These are phyloP conservation scores for Pestalotiopsis sp. DNA, from an alignment of 2,329 filamentous ascomycete genomes.

Conservation along the genomic window DNA sequence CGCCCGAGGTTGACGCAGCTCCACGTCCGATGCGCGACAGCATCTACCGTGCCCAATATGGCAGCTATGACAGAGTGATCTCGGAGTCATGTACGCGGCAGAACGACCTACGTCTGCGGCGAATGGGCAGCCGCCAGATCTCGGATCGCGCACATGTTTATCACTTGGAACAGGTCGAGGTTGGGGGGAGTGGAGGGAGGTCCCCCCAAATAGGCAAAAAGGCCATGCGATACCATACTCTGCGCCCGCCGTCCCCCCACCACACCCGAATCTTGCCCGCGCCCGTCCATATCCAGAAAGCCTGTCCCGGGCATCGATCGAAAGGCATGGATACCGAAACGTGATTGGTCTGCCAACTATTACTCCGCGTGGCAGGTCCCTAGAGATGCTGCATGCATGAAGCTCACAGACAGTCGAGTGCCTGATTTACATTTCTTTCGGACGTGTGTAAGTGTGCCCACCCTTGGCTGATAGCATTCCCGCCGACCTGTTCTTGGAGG, in stretches of 20 bases:
- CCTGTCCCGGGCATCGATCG: not conserved
- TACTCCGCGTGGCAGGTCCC: constrained; percentile 5
- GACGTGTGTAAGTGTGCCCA: not conserved
- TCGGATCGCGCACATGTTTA: not conserved
- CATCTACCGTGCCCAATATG: not conserved
- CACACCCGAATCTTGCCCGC: not conserved
- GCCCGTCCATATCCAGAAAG: not conserved
- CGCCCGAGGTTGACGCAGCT: not conserved
- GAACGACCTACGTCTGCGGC: not conserved
- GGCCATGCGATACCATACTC: not conserved
- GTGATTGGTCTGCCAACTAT: constrained; percentile 3
- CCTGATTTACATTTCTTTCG: not conserved
- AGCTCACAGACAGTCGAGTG: not conserved
- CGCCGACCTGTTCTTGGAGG: not conserved
- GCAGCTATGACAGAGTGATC: not conserved
- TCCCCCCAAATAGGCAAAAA: too few relatives aligned
- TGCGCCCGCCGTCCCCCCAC: not conserved
- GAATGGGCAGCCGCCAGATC: not conserved
- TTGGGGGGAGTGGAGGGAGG: too few relatives aligned
- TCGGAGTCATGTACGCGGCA: not conserved
- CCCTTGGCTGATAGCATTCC: not conserved
- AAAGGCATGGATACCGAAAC: not conserved
- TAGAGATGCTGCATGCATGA: not conserved
- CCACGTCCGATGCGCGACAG: not conserved
- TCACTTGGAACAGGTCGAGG: too few relatives aligned